Conservation (phyloP, 352 stramenopile genomes). For the Phytopythium oedochilum region DNA sequence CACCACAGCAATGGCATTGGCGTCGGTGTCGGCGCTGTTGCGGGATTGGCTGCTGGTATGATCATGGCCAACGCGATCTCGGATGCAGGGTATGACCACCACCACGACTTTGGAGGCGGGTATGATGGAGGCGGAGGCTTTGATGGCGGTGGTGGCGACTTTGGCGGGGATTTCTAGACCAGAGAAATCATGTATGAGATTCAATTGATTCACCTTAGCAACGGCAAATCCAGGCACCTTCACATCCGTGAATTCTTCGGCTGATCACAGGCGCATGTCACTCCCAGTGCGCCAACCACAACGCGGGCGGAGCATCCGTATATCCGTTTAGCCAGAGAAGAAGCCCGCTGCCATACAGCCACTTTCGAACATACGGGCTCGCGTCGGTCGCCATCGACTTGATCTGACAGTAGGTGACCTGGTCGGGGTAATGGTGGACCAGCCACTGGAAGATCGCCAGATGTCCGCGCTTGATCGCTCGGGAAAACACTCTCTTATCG, state of each 20-base stretch:
- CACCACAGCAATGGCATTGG: not conserved
- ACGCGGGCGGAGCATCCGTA: no score
- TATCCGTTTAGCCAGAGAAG: no score
- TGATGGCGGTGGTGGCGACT: constrained; percentile 18
- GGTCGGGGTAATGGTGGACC: not conserved
- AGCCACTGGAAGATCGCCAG: not conserved
- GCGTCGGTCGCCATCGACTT: no score
- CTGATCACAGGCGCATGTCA: no score
- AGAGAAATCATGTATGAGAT: not conserved
- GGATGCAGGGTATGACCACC: not conserved
- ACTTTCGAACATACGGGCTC: not conserved
- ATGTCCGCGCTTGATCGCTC: no score
- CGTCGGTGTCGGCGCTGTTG: not conserved
- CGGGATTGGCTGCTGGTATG: constrained; percentile 1
- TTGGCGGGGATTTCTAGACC: constrained; percentile 22
- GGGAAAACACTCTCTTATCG: no score
- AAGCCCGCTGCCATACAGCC: not conserved
- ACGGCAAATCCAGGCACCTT: no score
- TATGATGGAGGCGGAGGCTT: constrained; percentile 15
- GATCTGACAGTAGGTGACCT: not conserved
- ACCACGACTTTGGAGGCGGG: constrained; percentile 5
- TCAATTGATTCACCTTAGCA: not conserved
- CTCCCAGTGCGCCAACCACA: no score
- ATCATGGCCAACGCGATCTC: not conserved
- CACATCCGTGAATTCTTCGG: no score